Percentiles rank a stretch among this genome's conserved stretches.
phyloP scores from a whole-genome alignment of 2,329 filamentous ascomycete genomes.

The Alternaria brassicae region DNA sequence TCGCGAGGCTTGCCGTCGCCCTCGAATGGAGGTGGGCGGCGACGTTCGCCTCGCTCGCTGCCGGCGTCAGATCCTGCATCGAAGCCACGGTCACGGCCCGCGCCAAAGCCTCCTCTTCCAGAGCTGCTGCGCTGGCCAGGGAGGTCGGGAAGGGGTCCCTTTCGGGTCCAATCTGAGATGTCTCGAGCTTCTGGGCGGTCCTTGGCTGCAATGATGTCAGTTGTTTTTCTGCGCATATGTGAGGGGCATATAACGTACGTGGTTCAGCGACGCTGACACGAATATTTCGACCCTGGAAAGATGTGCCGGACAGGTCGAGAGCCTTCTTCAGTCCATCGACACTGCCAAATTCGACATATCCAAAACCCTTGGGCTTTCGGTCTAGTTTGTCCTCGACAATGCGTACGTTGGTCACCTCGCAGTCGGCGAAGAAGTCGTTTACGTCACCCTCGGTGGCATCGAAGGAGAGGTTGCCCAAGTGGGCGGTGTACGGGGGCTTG shows the following conservation, averaged over 20 bases:
- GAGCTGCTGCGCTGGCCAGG: constrained; percentile 65
- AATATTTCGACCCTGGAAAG: constrained; percentile 87
- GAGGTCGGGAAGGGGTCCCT: constrained; percentile 82
- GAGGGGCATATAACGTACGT: constrained; percentile 68
- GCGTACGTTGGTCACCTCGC: constrained; percentile 86
- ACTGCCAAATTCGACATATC: constrained; percentile 91
- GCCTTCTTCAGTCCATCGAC: constrained; percentile 92
- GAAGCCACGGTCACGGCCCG: constrained; percentile 58
- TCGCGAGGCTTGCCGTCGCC: constrained; percentile 79
- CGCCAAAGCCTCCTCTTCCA: constrained; percentile 52
- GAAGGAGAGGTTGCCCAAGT: constrained; percentile 96
- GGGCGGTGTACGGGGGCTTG: constrained; percentile 92
- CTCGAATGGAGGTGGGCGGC: constrained; percentile 69
- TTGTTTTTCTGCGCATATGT: background rate
- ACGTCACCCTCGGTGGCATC: constrained; percentile 87
- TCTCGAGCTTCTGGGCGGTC: constrained; percentile 83
- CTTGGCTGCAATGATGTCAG: constrained; percentile 69
- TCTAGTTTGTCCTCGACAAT: constrained; percentile 97
- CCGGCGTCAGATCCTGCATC: constrained; percentile 60
- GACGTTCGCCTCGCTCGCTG: constrained; percentile 71
- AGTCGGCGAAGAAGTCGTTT: constrained; percentile 82
- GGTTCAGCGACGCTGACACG: constrained; percentile 96
- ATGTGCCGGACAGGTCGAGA: constrained; percentile 78
- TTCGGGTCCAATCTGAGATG: constrained; percentile 89
- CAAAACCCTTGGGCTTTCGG: constrained; percentile 94